Conservation (phyloP, 1,284 basidiomycete species). For the Austropuccinia psidii region DNA sequence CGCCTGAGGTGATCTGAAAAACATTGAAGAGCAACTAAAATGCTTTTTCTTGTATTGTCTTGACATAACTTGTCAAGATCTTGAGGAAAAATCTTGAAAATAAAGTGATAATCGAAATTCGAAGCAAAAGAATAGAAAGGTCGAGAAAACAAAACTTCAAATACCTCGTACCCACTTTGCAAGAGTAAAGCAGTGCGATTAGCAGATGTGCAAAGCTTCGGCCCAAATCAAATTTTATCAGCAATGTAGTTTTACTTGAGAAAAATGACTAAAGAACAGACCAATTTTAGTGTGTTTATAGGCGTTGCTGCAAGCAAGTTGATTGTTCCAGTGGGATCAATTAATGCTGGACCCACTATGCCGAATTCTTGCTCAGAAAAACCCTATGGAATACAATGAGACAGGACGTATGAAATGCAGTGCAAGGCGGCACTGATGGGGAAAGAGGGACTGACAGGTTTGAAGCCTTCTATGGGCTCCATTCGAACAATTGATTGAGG, state of each 20-base stretch:
- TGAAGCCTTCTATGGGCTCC: conserved; percentile 12
- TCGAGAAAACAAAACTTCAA: conserved; percentile 13
- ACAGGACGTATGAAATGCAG: not conserved
- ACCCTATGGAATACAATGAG: not conserved
- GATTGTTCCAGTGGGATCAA: conserved; percentile 27
- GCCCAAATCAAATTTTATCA: no score
- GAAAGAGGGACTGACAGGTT: conserved; percentile 1
- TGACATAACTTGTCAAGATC: conserved; percentile 18
- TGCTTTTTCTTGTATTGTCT: not conserved
- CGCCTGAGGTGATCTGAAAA: conserved; percentile 7
- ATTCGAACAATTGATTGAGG: conserved; percentile 6
- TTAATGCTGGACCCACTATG: not conserved
- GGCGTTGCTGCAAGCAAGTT: conserved; percentile 24
- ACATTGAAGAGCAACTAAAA: not conserved
- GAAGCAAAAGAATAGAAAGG: conserved; percentile 60
- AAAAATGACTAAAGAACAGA: conserved; percentile 5
- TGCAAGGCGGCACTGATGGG: not conserved
- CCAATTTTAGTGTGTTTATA: conserved; percentile 20
- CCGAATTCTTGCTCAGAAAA: conserved; percentile 55
- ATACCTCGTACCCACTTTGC: conserved; percentile 13
- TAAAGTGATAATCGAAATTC: conserved; percentile 32
- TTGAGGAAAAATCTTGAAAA: conserved; percentile 38
- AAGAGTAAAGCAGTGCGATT: conserved; percentile 14
- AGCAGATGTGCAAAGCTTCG: conserved; percentile 15
- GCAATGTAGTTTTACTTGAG: no score